Conservation (phyloP, 257 asterid species). For the Solanum paucissectum region DNA sequence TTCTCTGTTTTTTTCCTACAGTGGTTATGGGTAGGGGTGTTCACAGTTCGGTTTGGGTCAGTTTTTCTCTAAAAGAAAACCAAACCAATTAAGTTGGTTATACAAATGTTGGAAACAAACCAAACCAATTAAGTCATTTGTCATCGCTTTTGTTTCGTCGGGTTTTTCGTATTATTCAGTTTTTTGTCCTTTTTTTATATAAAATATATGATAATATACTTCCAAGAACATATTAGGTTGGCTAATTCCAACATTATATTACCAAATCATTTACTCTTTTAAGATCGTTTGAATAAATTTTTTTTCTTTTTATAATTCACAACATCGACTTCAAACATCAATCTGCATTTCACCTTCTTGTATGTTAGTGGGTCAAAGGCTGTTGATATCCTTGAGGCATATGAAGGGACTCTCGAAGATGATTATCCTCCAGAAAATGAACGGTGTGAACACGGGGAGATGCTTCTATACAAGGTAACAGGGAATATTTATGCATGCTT, state of each 20-base stretch:
- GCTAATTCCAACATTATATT: background rate
- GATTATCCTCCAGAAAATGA: conserved; percentile 97
- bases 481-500: background rate
- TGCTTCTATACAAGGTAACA: conserved; percentile 93
- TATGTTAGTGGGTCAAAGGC: conserved; percentile 80
- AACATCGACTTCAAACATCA: background rate
- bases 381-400: conserved; percentile 92
- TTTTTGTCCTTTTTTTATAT: background rate
- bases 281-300: background rate
- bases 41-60: background rate
- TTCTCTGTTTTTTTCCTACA: background rate
- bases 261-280: background rate
- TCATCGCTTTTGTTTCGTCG: background rate
- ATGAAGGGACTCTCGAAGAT: conserved; percentile 97
- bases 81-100: background rate
- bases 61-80: background rate
- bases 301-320: background rate
- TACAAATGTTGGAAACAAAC: no score
- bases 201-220: background rate
- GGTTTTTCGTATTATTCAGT: background rate
- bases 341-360: conserved; percentile 2
- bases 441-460: conserved; percentile 93
- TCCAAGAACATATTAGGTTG: background rate
- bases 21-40: background rate
- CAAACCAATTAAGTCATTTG: background rate